Evolutionary conservation across 2,329 filamentous ascomycete genomes (phyloP), one percentile per base, ranked within the genome.

Genomic region (Drechslerella coelobrocha): DNA sequence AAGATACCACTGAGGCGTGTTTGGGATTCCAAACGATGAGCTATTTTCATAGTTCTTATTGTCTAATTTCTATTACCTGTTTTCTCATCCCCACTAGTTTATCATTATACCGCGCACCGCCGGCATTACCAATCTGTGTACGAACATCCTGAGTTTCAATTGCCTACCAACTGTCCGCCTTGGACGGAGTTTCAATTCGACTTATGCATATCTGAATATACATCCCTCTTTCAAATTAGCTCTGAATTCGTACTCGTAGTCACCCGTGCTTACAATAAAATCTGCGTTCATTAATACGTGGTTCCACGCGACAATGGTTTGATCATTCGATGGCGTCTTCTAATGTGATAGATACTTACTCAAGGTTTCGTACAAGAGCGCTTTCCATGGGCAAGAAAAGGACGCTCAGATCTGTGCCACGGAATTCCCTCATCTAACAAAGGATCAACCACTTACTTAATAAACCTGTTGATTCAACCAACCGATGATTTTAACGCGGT

Each of bases 31-130:
- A n/a, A n/a, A n/a, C n/a, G n/a, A n/a, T n/a, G n/a, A n/a, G n/a
- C n/a, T n/a, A n/a, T n/a, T n/a, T n/a, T 68, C 23, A 48, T 48
- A 54, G 54, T 34, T 66, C 39, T 61, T 43, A 61, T 60, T 60
- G 53, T 60, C 53, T 59, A 66, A 66, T 68, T 45, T 47, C 12
- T 48, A 23, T n/a, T n/a, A n/a, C n/a, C n/a, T n/a, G n/a, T n/a
- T n/a, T n/a, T n/a, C n/a, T n/a, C n/a, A n/a, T n/a, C n/a, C n/a
- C n/a, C n/a, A n/a, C n/a, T n/a, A n/a, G n/a, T n/a, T n/a, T n/a
- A n/a, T n/a, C n/a, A n/a, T n/a, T n/a, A n/a, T n/a, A n/a, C 43
- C 10, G 43, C 43, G 43, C 10, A 19, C 12, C 3, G 12, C 34
- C 17, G 34, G 34, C 12, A 14, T 39, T 39, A 39, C 34, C 34